A percentile compares a stretch with the other conserved stretches of the same genome.
Evolutionary conservation across 495 filamentous ascomycete genomes (phyloP).

Genomic region (Chaetomidium leptoderma): DNA sequence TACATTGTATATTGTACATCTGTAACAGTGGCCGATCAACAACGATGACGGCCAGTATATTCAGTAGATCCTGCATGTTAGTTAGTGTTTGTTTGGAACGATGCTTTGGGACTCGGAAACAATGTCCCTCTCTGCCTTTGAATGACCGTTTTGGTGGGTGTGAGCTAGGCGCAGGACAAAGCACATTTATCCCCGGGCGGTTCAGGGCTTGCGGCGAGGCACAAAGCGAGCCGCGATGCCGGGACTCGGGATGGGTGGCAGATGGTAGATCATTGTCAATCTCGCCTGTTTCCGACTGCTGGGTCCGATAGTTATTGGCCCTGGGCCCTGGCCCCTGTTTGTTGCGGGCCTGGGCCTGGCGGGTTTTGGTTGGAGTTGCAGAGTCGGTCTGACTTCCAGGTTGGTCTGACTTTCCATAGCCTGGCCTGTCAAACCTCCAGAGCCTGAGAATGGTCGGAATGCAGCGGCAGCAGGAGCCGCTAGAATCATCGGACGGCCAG

Average conservation of each 20-base stretch:
- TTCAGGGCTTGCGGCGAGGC: not conserved
- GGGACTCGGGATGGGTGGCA: not conserved
- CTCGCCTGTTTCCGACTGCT: conserved; percentile 1
- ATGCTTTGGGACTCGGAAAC: too few relatives aligned
- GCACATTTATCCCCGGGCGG: not conserved
- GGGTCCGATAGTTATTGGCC: not conserved
- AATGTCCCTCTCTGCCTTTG: too few relatives aligned
- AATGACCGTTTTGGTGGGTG: too few relatives aligned
- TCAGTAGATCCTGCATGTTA: too few relatives aligned
- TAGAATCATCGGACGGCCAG: not conserved
- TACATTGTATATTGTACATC: too few relatives aligned
- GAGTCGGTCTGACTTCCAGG: not conserved
- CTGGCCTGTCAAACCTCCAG: not conserved
- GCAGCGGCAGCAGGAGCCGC: not conserved
- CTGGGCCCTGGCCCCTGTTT: too few relatives aligned
- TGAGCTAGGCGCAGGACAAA: not conserved
- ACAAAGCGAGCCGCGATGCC: not conserved
- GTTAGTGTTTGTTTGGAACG: too few relatives aligned
- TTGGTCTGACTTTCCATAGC: not conserved
- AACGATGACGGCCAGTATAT: too few relatives aligned
- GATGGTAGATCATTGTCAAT: conserved; percentile 12
- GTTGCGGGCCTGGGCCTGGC: conserved; percentile 5
- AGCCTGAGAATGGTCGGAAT: not conserved
- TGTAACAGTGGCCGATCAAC: too few relatives aligned
- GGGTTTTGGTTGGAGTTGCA: conserved; percentile 1